These are phyloP conservation scores for Hura crepitans DNA, from an alignment of 441 rosid genomes.

Conservation along the genomic window DNA sequence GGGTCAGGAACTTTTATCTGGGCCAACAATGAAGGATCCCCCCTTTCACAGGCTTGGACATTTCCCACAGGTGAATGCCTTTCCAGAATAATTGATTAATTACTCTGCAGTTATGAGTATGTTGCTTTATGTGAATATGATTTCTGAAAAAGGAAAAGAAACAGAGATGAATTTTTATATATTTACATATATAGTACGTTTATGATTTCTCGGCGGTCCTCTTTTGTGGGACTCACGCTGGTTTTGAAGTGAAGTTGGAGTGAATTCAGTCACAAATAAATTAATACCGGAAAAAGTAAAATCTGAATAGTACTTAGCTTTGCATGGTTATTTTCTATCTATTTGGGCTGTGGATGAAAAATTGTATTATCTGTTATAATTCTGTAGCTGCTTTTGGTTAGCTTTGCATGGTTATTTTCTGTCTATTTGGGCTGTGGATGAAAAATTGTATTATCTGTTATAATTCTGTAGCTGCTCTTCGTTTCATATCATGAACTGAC, in stretches of 20 bases:
- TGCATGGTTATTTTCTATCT: background rate
- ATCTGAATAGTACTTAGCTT: background rate
- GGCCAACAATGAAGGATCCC: constrained; percentile 54
- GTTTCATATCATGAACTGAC: constrained; percentile 10
- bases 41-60: constrained; percentile 56
- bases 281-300: background rate
- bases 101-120: background rate
- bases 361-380: background rate
- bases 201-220: background rate
- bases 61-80: constrained; percentile 60
- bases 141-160: background rate
- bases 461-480: background rate
- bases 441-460: background rate
- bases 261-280: background rate
- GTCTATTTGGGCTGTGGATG: background rate
- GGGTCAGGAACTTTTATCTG: constrained; percentile 71
- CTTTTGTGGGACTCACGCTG: background rate
- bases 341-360: background rate
- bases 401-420: constrained; percentile 3
- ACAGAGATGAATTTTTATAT: background rate
- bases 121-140: background rate
- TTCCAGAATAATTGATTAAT: constrained; percentile 10
- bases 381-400: constrained; percentile 5
- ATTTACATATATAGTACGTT: background rate
- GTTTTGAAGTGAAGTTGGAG: background rate